Percentiles rank a stretch among this genome's conserved stretches.
These are phyloP conservation scores for Amaranthus palmeri DNA, from an alignment of 148 eudicot genomes.

Conservation along the genomic window DNA sequence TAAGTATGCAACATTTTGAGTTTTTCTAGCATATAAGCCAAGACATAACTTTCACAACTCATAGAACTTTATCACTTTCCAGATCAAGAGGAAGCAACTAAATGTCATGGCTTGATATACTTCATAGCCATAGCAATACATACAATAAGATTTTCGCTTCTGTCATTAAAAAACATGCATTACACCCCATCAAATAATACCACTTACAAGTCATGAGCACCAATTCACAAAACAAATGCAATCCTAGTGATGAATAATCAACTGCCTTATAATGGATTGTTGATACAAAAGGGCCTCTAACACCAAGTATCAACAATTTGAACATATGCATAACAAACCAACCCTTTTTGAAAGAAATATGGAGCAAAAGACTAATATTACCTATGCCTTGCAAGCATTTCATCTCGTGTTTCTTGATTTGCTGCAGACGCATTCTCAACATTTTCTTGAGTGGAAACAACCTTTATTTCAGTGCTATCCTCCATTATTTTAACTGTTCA, in stretches of 20 bases:
- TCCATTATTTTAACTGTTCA: constrained; percentile 34
- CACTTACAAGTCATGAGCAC: background rate
- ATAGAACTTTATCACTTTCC: background rate
- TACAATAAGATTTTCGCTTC: background rate
- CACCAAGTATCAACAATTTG: background rate
- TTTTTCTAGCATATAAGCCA: too few relatives aligned
- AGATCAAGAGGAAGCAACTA: background rate
- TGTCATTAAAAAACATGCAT: background rate
- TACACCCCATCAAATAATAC: too few relatives aligned
- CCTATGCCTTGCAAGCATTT: constrained; percentile 75
- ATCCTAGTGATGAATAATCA: background rate
- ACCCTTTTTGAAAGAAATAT: background rate
- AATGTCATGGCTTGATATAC: background rate
- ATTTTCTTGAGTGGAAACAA: constrained; percentile 23
- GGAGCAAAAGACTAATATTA: constrained; percentile 9
- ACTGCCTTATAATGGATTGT: background rate
- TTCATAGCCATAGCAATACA: background rate
- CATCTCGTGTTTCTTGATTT: constrained; percentile 59
- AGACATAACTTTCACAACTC: background rate
- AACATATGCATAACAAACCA: background rate
- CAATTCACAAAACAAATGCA: background rate
- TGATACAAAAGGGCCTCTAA: background rate
- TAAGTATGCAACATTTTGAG: too few relatives aligned
- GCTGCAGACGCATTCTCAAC: constrained; percentile 21
- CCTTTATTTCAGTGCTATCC: constrained; percentile 31